A percentile compares a stretch with the other conserved stretches of the same genome.
Evolutionary conservation across 129 eudicot species (phyloP).

Genomic region (Flaveria bidentis): DNA sequence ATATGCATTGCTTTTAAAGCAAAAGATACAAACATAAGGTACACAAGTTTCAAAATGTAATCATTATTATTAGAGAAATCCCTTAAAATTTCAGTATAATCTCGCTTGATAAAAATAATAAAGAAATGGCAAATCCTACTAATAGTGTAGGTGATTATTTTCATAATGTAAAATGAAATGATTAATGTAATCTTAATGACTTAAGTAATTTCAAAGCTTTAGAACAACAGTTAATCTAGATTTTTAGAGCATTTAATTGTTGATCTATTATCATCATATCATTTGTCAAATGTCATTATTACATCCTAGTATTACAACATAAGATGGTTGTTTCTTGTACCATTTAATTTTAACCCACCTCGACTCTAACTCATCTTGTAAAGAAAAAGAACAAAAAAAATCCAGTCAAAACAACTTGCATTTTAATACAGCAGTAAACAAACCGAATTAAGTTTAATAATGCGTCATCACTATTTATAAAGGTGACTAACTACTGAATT

Average conservation of each 20-base stretch:
- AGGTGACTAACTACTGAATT: no score
- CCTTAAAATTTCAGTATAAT: neutral
- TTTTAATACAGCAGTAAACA: neutral
- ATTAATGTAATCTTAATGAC: neutral
- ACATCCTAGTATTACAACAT: neutral
- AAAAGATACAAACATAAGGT: conserved; percentile 7
- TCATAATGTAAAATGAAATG: no score
- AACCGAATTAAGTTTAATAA: no score
- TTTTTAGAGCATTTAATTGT: no score
- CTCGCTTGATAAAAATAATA: neutral
- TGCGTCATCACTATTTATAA: no score
- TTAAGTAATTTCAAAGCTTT: no score
- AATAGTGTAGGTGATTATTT: no score
- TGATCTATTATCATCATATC: neutral
- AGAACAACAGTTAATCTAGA: no score
- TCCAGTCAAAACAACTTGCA: neutral
- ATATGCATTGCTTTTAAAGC: conserved; percentile 40
- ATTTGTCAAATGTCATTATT: neutral
- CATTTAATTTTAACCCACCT: neutral
- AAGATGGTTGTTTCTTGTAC: neutral
- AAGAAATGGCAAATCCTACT: no score
- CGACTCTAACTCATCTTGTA: neutral
- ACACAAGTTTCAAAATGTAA: no score
- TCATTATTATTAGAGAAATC: conserved; percentile 10
- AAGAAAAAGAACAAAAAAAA: neutral